A percentile compares a stretch with the other conserved stretches of the same genome.
These are phyloP conservation scores for Aspergillus terreus DNA, from an alignment of 2,329 filamentous ascomycete genomes.

Conservation along the genomic window DNA sequence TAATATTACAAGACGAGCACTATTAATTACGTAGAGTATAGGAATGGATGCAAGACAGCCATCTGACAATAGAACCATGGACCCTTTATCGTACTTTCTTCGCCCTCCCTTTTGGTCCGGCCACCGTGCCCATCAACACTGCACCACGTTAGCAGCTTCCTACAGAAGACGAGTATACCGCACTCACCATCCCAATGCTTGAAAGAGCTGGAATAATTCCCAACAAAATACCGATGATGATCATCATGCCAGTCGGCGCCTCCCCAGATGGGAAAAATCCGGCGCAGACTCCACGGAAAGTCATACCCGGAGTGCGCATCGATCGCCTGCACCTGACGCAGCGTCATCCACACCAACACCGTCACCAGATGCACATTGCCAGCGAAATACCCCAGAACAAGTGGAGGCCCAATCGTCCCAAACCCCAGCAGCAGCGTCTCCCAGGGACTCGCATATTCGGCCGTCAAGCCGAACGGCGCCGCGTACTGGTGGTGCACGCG, in stretches of 20 bases:
- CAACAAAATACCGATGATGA: slow-evolving; percentile 95
- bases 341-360: slow-evolving; percentile 91
- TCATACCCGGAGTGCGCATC: slow-evolving; percentile 96
- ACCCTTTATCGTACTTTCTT: not conserved
- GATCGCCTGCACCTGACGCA: slow-evolving; percentile 91
- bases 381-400: slow-evolving; percentile 74
- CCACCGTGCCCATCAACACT: slow-evolving; percentile 22
- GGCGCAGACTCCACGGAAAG: slow-evolving; percentile 91
- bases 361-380: slow-evolving; percentile 87
- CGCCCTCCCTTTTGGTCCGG: slow-evolving; percentile 16
- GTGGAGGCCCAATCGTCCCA: slow-evolving; percentile 74
- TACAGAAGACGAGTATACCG: not conserved
- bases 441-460: slow-evolving; percentile 93
- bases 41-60: not conserved
- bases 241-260: slow-evolving; percentile 91
- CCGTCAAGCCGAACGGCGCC: slow-evolving; percentile 88
- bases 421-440: slow-evolving; percentile 90
- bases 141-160: not conserved
- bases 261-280: slow-evolving; percentile 86
- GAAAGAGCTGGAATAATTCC: slow-evolving; percentile 95
- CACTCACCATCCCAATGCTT: slow-evolving; percentile 77
- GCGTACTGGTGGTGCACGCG: slow-evolving; percentile 98
- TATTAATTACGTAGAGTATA: too few species aligned
- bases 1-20: too few species aligned
- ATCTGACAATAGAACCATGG: not conserved